Conservation (phyloP, 306 rosid genomes). For the Acacia confusa region DNA sequence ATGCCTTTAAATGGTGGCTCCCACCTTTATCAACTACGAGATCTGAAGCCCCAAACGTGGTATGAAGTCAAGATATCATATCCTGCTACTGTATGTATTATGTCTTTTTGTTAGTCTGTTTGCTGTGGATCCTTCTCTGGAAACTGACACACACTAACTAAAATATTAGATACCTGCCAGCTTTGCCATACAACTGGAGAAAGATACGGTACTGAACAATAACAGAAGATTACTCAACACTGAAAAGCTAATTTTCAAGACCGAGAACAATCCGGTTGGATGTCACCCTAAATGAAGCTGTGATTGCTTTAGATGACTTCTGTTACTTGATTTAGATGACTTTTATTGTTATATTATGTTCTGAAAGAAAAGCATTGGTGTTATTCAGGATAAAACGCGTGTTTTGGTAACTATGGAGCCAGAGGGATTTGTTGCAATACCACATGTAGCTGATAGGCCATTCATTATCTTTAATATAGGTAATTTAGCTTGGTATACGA, state of each 20-base stretch:
- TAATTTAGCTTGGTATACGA: slow-evolving; percentile 21
- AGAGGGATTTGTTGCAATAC: slow-evolving; percentile 84
- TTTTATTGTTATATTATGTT: not conserved
- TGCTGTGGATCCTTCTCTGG: slow-evolving; percentile 30
- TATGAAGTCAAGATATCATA: slow-evolving; percentile 90
- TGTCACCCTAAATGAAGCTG: not conserved
- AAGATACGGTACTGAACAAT: slow-evolving; percentile 37
- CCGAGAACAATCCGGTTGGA: slow-evolving; percentile 51
- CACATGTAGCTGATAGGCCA: slow-evolving; percentile 57
- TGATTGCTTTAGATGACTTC: slow-evolving; percentile 2
- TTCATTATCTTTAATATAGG: slow-evolving; percentile 78
- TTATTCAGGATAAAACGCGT: slow-evolving; percentile 46
- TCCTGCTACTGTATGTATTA: slow-evolving; percentile 91
- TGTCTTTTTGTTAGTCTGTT: slow-evolving; percentile 33
- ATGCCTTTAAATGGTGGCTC: slow-evolving; percentile 63
- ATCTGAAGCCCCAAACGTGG: slow-evolving; percentile 64
- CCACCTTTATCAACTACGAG: slow-evolving; percentile 64
- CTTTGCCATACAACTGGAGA: slow-evolving; percentile 63
- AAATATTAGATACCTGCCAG: slow-evolving; percentile 74
- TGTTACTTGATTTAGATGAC: not conserved
- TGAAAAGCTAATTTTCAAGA: slow-evolving; percentile 77
- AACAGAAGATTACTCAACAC: slow-evolving; percentile 84
- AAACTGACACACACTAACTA: slow-evolving; percentile 27
- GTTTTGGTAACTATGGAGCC: slow-evolving; percentile 69
- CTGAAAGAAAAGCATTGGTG: slow-evolving; percentile 19